phyloP scores from a whole-genome alignment of 2,329 filamentous ascomycete genomes.

The Dothidotthia symphoricarpi region DNA sequence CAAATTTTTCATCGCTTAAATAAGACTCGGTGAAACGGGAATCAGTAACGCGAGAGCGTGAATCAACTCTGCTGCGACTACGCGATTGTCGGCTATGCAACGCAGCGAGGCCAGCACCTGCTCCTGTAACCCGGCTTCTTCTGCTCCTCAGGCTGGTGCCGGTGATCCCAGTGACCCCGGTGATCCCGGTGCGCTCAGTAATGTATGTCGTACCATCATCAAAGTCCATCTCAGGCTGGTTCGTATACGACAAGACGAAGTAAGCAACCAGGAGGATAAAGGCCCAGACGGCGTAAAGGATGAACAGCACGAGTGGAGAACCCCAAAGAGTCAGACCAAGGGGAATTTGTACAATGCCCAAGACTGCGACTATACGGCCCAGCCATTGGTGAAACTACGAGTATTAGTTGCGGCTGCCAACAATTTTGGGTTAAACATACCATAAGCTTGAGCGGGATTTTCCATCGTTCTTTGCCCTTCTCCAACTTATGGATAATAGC shows the following conservation, averaged over 20 bases:
- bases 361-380: conserved; percentile 71
- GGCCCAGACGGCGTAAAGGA: conserved; percentile 80
- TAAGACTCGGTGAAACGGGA: conserved; percentile 36
- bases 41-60: conserved; percentile 27
- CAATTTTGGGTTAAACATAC: conserved; percentile 37
- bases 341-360: conserved; percentile 84
- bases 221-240: conserved; percentile 54
- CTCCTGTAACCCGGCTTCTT: conserved; percentile 44
- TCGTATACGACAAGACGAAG: conserved; percentile 76
- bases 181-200: conserved; percentile 50
- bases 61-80: conserved; percentile 34
- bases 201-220: conserved; percentile 60
- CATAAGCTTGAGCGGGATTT: conserved; percentile 59
- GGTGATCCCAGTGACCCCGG: conserved; percentile 46
- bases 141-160: conserved; percentile 56
- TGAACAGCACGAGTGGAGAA: conserved; percentile 79
- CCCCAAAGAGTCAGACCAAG: conserved; percentile 90
- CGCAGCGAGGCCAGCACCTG: conserved; percentile 58
- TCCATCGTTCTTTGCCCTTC: conserved; percentile 53
- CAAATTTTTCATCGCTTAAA: conserved; percentile 46
- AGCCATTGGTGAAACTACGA: conserved; percentile 82
- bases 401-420: conserved; percentile 12
- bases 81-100: conserved; percentile 45
- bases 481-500: conserved; percentile 59
- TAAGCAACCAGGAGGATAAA: conserved; percentile 70